A percentile compares a stretch with the other conserved stretches of the same genome.
Evolutionary conservation across 164 flowering plant species (phyloP).

Genomic region (Akebia trifoliata): DNA sequence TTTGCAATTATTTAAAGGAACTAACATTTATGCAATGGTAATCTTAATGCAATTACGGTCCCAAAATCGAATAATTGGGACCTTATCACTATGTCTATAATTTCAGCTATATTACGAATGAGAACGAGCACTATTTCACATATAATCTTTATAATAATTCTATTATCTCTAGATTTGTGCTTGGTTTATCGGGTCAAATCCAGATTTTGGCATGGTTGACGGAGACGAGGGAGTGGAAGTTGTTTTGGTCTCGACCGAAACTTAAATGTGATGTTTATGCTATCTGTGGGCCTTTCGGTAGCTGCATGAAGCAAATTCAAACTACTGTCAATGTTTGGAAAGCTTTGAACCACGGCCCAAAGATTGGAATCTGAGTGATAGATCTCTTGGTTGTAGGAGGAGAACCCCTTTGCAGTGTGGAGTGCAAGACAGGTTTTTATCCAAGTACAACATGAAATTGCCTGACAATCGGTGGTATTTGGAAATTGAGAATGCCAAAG

Average conservation of each 20-base stretch:
- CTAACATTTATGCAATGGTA: no score
- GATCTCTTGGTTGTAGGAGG: constrained; percentile 24
- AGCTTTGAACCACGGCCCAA: constrained; percentile 16
- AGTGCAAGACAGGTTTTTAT: constrained; percentile 8
- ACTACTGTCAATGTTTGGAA: constrained; percentile 18
- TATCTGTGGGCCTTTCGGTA: constrained; percentile 24
- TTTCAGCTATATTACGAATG: constrained; percentile 14
- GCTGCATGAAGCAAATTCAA: constrained; percentile 11
- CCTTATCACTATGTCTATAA: constrained; percentile 10
- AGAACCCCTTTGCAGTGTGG: constrained; percentile 17
- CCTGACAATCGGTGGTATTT: constrained; percentile 4
- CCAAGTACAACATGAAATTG: constrained; percentile 5
- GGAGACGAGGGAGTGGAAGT: constrained; percentile 14
- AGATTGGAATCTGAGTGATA: constrained; percentile 21
- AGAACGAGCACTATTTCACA: constrained; percentile 18
- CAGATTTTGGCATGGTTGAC: constrained; percentile 17
- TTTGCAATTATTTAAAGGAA: no score
- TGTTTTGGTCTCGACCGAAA: constrained; percentile 25
- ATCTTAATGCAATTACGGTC: no score
- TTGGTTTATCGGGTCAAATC: constrained; percentile 14
- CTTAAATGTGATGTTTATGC: constrained; percentile 23
- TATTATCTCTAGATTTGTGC: constrained; percentile 5
- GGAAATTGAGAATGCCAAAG: constrained; percentile 2
- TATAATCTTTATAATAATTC: constrained; percentile 9
- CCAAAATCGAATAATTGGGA: no score